Evolutionary conservation across 1,284 basidiomycete species (phyloP), one percentile per base, ranked within the genome.

Genomic region (Ceratobasidium papillatum): DNA sequence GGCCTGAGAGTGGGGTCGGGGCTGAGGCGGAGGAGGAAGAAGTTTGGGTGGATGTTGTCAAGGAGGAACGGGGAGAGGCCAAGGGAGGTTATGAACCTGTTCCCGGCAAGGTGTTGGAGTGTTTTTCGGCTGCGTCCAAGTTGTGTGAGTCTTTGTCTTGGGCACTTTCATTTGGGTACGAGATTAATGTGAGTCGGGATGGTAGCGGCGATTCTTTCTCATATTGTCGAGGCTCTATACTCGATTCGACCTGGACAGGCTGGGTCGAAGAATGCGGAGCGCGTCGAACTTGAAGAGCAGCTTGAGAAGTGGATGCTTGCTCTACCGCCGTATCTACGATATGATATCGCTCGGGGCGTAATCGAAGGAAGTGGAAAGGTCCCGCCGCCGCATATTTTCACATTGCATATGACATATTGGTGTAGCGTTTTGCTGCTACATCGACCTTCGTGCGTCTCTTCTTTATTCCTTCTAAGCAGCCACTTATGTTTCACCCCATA

Each of bases 401-500:
- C 90, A 36, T 83, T 95, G 52, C 94, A 95, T 79, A 91, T 94
- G 88, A 90, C 93, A 79, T 95, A 94, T 79, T 95, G 94, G 91
- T 92, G 91, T 79, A 88, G 91, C 1, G 88, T 92, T 22, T 82
- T 95, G 38, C 81, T 95, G 36, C 82, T 95, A 38, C 92, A 95
- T 81, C 87, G 94, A 19, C 93, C 94, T 3, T 94, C 93, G 92
- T 93, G 80, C 84, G 91, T 84, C 34, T 9, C 32, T 30, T 38
- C 12, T 80, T 72, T 34, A 54, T 27, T 52, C 11, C 30, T 52
- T 38, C 38, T 22, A 2, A 41, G 0, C 76, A 22, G 7, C n/a
- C 47, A 11, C 32, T 43, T 22, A 58, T 52, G 14, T 14, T 25
- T 34, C n/a, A 30, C 2, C 14, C 14, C 30, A 19, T 36, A 69